Conservation (phyloP, 352 stramenopile species). For the Globisporangium uncinulatum region DNA sequence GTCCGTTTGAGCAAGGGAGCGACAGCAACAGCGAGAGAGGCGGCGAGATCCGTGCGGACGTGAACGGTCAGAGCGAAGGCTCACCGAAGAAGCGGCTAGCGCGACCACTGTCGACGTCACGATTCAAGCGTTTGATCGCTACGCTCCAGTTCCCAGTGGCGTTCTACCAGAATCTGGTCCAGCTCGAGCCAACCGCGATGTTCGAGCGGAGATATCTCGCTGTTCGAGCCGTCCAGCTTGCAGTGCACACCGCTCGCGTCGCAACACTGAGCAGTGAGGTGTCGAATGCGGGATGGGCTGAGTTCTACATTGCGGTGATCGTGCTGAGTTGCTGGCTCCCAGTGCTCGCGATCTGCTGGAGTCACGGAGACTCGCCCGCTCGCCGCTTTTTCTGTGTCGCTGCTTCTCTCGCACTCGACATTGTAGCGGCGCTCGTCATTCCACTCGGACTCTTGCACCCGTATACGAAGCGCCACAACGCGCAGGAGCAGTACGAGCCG, state of each 20-base stretch:
- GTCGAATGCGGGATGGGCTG: neutral
- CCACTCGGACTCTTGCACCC: neutral
- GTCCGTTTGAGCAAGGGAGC: neutral
- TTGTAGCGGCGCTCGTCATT: neutral
- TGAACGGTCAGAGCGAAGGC: neutral
- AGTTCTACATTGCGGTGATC: neutral
- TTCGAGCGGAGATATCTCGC: constrained; percentile 1
- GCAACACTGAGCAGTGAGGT: neutral
- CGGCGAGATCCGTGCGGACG: neutral
- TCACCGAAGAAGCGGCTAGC: constrained; percentile 2
- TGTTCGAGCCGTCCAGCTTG: constrained; percentile 2
- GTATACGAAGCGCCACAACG: neutral
- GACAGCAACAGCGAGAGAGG: neutral
- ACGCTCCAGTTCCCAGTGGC: neutral
- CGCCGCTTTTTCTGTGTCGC: neutral
- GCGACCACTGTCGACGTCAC: neutral
- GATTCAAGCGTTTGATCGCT: neutral
- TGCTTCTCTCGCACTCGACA: neutral
- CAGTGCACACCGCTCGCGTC: constrained; percentile 1
- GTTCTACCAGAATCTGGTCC: neutral
- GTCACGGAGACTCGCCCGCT: neutral
- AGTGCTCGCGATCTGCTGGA: neutral
- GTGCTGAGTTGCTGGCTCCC: constrained; percentile 6
- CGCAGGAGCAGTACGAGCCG: neutral
- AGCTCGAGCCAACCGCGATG: neutral